phyloP scores from a whole-genome alignment of 2,329 filamentous ascomycete species.

The Cordyceps cicadae region DNA sequence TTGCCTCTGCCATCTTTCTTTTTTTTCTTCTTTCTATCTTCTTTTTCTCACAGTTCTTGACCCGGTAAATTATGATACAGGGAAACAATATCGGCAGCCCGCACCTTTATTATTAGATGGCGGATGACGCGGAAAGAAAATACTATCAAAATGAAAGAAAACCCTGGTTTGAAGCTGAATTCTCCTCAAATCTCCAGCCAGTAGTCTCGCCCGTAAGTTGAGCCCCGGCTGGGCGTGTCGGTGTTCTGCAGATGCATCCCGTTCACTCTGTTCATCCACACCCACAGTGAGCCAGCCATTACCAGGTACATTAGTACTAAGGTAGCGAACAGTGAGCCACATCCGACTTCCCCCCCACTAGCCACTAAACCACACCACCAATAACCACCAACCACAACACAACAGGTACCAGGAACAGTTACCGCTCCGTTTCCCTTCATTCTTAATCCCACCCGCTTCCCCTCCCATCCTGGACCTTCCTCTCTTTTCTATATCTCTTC shows the following conservation, averaged over 20 bases:
- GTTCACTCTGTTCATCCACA: background rate
- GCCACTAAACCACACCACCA: no score
- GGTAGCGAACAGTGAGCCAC: conserved; percentile 2
- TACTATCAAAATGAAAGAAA: background rate
- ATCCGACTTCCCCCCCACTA: background rate
- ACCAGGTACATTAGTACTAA: no score
- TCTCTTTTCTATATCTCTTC: background rate
- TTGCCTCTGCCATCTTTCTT: no score
- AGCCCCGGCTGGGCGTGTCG: background rate
- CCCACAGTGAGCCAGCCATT: background rate
- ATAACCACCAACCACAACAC: no score
- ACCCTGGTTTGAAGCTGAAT: background rate
- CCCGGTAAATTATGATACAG: background rate
- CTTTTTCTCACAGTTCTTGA: background rate
- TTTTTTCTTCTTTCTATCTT: no score
- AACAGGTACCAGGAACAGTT: no score
- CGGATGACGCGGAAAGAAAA: background rate
- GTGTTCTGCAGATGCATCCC: background rate
- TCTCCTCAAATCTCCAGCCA: background rate
- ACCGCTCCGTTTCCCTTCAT: background rate
- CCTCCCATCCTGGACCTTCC: background rate
- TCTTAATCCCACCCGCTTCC: background rate
- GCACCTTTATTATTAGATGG: background rate
- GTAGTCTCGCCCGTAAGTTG: background rate
- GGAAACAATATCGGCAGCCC: background rate